Conservation (phyloP, 129 eudicot genomes). For the Gnaphalium uliginosum region DNA sequence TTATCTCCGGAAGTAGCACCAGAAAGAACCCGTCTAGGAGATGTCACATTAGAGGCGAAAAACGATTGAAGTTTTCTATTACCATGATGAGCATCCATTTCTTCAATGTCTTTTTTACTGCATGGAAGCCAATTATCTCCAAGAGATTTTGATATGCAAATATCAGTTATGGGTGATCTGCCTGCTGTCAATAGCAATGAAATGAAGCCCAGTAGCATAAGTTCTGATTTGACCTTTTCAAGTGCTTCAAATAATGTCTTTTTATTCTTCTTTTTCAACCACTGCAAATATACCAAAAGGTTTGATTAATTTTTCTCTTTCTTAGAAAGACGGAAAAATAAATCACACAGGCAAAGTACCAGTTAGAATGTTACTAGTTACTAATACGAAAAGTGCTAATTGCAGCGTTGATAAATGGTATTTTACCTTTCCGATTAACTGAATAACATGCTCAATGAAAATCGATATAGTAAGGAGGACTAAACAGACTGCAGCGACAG, state of each 20-base stretch:
- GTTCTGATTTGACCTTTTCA: slow-evolving; percentile 61
- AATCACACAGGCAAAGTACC: neutral
- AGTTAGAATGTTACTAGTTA: too few relatives aligned
- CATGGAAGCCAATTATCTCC: slow-evolving; percentile 70
- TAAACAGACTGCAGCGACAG: slow-evolving; percentile 62
- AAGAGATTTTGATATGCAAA: slow-evolving; percentile 47
- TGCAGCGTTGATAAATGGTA: neutral
- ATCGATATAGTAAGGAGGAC: slow-evolving; percentile 49
- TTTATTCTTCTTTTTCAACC: slow-evolving; percentile 48
- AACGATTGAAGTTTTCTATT: slow-evolving; percentile 33
- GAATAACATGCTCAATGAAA: slow-evolving; percentile 47
- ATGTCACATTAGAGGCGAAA: slow-evolving; percentile 12
- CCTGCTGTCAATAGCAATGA: slow-evolving; percentile 53
- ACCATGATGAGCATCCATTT: slow-evolving; percentile 23
- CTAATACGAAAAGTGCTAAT: too few relatives aligned
- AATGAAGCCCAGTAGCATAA: slow-evolving; percentile 60
- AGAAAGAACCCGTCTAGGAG: slow-evolving; percentile 32
- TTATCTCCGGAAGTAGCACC: slow-evolving; percentile 40
- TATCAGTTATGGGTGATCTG: slow-evolving; percentile 40
- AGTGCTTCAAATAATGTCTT: slow-evolving; percentile 58
- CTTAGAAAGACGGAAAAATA: neutral
- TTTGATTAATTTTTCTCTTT: neutral
- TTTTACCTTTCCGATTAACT: slow-evolving; percentile 47
- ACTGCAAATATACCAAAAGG: slow-evolving; percentile 37
- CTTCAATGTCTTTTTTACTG: slow-evolving; percentile 31